Percentiles rank a stretch among this genome's conserved stretches.
These are phyloP conservation scores for Arthrobotrys entomopaga DNA, from an alignment of 2,329 filamentous ascomycete genomes.

Conservation along the genomic window DNA sequence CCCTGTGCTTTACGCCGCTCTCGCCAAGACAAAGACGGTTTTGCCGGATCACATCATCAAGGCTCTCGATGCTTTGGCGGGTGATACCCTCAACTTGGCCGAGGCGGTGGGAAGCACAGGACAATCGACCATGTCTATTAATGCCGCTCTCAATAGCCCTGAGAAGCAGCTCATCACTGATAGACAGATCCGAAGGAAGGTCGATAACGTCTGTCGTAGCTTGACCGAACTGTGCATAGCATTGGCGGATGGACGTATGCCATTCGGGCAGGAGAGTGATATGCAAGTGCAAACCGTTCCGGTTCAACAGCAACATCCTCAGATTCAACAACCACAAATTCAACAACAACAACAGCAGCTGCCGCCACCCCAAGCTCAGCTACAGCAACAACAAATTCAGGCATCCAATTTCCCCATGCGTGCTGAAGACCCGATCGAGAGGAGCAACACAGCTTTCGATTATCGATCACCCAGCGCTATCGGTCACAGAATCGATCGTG, in stretches of 20 bases:
- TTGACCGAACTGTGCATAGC: slow-evolving; percentile 92
- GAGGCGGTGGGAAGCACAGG: slow-evolving; percentile 79
- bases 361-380: not conserved
- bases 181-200: slow-evolving; percentile 86
- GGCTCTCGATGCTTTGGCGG: slow-evolving; percentile 80
- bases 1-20: slow-evolving; percentile 80
- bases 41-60: slow-evolving; percentile 78
- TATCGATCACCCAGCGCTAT: slow-evolving; percentile 50
- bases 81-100: slow-evolving; percentile 81
- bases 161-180: slow-evolving; percentile 70
- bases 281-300: slow-evolving; percentile 34
- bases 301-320: slow-evolving; percentile 9
- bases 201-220: slow-evolving; percentile 90
- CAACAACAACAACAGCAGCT: slow-evolving; percentile 18
- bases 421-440: slow-evolving; percentile 43
- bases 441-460: slow-evolving; percentile 39
- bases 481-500: slow-evolving; percentile 51
- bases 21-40: slow-evolving; percentile 78
- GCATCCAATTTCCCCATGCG: slow-evolving; percentile 33
- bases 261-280: slow-evolving; percentile 54
- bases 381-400: slow-evolving; percentile 32
- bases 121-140: slow-evolving; percentile 65
- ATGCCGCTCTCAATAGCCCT: slow-evolving; percentile 63
- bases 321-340: slow-evolving; percentile 27
- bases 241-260: slow-evolving; percentile 71